Evolutionary conservation across 1,284 basidiomycete species (phyloP).

Genomic region (Pseudozyma sp.): DNA sequence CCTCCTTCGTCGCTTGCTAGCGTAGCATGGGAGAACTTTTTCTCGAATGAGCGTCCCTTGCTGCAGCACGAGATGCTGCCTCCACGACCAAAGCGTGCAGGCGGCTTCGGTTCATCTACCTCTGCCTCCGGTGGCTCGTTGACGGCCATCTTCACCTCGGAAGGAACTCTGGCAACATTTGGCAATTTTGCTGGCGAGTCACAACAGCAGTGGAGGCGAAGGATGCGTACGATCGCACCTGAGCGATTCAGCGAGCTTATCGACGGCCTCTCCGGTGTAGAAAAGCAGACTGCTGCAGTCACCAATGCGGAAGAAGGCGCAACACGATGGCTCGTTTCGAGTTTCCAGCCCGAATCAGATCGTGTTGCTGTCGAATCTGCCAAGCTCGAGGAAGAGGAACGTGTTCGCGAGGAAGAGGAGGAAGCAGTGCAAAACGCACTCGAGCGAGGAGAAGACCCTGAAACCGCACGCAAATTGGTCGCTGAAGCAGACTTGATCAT

Average conservation of each 20-base stretch:
- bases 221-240: conserved; percentile 43
- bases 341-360: conserved; percentile 45
- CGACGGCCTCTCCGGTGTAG: conserved; percentile 36
- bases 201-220: conserved; percentile 38
- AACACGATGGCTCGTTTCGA: conserved; percentile 42
- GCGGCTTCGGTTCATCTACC: conserved; percentile 29
- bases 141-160: conserved; percentile 39
- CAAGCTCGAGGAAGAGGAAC: conserved; percentile 52
- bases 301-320: conserved; percentile 11
- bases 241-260: conserved; percentile 53
- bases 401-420: conserved; percentile 54
- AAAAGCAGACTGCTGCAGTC: conserved; percentile 6
- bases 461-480: conserved; percentile 60
- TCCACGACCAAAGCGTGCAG: conserved; percentile 38
- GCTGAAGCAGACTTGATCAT: conserved; percentile 67
- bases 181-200: conserved; percentile 39
- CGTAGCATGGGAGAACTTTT: conserved; percentile 56
- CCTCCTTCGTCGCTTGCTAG: conserved; percentile 46
- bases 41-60: conserved; percentile 50
- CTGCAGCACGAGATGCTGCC: conserved; percentile 57
- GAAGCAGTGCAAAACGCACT: conserved; percentile 61
- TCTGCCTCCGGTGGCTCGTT: conserved; percentile 34
- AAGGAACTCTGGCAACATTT: conserved; percentile 40
- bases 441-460: conserved; percentile 64
- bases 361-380: conserved; percentile 47